Evolutionary conservation across 2,329 filamentous ascomycete genomes (phyloP), one percentile per base, ranked within the genome.

Genomic region (Pseudogymnoascus sp.): DNA sequence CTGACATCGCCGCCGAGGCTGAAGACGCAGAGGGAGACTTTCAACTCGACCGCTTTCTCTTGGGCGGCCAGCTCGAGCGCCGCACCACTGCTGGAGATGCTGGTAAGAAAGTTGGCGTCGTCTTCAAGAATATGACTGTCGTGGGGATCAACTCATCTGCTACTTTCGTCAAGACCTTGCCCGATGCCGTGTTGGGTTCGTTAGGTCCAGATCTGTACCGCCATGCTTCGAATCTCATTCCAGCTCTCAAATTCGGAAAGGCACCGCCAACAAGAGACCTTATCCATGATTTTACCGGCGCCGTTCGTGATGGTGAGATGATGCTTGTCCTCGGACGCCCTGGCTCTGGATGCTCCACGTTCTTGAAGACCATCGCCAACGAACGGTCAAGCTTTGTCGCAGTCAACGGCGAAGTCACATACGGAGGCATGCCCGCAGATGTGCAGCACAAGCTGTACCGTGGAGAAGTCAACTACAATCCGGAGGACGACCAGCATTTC

Each of bases 171-270:
- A 84, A 84, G 64, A 91, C 88, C 0, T 74, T 93, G 0, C 89
- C 89, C 0, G 82, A 89, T 65, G 89, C 89, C 2, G 79, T 93
- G 37, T 64, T 91, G 4, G 88, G 88, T 21, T 92, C 89, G 0
- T 93, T 94, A 71, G 90, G 90, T 0, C 89, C 89, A 0, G 90
- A 93, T 72, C 75, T 93, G 1, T 93, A 90, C 71, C 80, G 77
- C 21, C 74, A 90, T 5, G 67, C 92, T 11, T 62, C 66, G 3
- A 63, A 67, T 29, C 68, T 70, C 33, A 67, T 72, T 15, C 66
- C 69, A 4, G 47, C 61, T 3, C 61, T 71, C 17, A 61, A 63
- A 31, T 64, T 64, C 21, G 69, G 69, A n/a, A 57, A 64, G 11
- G 31, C 63, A 24, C 65, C 64, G 10, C 62, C 65, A 29, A 69